Evolutionary conservation across 208 protist species (phyloP), one percentile per base, ranked within the genome.

Genomic region (Spongospora subterranea): DNA sequence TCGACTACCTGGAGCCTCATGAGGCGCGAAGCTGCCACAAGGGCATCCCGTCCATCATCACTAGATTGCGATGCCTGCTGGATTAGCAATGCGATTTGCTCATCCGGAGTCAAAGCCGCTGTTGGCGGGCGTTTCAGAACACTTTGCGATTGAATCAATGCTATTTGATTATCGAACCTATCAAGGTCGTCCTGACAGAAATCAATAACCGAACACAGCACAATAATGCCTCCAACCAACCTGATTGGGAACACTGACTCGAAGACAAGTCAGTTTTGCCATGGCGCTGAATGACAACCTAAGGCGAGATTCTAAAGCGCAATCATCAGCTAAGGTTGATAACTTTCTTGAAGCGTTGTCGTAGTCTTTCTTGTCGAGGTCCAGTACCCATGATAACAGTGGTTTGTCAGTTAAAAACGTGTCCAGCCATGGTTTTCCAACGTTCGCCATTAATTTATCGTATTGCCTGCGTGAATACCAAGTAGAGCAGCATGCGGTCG

Each of bases 301-400:
- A 20, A 82, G n/a, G 6, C n/a, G 71, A 6, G 35, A n/a, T 13
- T 35, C 71, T 35, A 82, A 20, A 6, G n/a, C 6, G 17, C 35
- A 6, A 43, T 82, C 71, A 6, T 82, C n/a, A n/a, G 71, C 6
- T 20, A 82, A 13, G n/a, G 6, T 13, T 20, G n/a, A 45, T 20
- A 82, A n/a, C 35, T 35, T 43, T 13, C 17, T 43, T n/a, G 17
- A 82, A 20, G 71, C n/a, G 17, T 20, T 6, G 6, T 6, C 6
- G 71, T 39, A 82, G 71, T 82, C n/a, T 6, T n/a, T n/a, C 13
- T 43, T 6, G 71, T 82, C 71, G 17, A 82, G 6, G 71, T 82
- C 71, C 17, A 43, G 17, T 20, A 82, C n/a, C 71, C 71, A 82
- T 6, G 71, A 35, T n/a, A 82, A 43, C 6, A 6, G 71, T 20